Percentiles rank a stretch among this genome's conserved stretches.
phyloP scores from a whole-genome alignment of 208 protist species.

The Zelonia costaricensis region DNA sequence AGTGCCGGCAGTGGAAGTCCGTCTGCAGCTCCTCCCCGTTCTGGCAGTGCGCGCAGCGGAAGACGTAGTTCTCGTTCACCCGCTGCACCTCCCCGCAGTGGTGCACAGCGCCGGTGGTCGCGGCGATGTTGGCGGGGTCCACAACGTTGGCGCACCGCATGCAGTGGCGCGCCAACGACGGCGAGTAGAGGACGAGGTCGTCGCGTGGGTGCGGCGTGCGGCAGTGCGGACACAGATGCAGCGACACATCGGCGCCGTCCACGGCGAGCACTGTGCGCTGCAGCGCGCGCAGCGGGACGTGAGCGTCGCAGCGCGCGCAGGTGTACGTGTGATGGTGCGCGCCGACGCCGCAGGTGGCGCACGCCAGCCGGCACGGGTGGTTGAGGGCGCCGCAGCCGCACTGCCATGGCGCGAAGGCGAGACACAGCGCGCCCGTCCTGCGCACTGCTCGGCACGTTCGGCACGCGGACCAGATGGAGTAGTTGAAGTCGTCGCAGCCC shows the following conservation, averaged over 20 bases:
- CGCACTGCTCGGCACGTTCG: constrained; percentile 44
- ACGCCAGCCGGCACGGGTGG: constrained; percentile 55
- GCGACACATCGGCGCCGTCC: constrained; percentile 16
- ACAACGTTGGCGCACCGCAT: constrained; percentile 55
- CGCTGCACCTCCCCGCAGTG: constrained; percentile 51
- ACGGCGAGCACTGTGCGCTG: constrained; percentile 5
- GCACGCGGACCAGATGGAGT: constrained; percentile 71
- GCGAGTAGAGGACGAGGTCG: constrained; percentile 44
- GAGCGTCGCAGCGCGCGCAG: constrained; percentile 41
- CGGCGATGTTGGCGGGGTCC: constrained; percentile 3
- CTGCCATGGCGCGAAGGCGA: constrained; percentile 59
- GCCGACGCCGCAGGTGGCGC: constrained; percentile 34
- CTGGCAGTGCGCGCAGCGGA: constrained; percentile 51
- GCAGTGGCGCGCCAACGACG: constrained; percentile 60
- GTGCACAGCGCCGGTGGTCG: constrained; percentile 18
- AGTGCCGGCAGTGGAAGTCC: constrained; percentile 66
- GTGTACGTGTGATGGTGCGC: constrained; percentile 38
- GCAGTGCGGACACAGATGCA: constrained; percentile 62
- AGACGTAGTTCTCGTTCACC: constrained; percentile 68
- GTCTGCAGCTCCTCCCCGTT: constrained; percentile 28
- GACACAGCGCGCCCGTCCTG: constrained; percentile 30
- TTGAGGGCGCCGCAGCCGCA: constrained; percentile 68
- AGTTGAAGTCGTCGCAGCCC: constrained; percentile 54
- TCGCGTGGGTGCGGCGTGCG: constrained; percentile 66
- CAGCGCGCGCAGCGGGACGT: constrained; percentile 7